Evolutionary conservation across 345 rosid genomes (phyloP).

Genomic region (Clausena lansium): DNA sequence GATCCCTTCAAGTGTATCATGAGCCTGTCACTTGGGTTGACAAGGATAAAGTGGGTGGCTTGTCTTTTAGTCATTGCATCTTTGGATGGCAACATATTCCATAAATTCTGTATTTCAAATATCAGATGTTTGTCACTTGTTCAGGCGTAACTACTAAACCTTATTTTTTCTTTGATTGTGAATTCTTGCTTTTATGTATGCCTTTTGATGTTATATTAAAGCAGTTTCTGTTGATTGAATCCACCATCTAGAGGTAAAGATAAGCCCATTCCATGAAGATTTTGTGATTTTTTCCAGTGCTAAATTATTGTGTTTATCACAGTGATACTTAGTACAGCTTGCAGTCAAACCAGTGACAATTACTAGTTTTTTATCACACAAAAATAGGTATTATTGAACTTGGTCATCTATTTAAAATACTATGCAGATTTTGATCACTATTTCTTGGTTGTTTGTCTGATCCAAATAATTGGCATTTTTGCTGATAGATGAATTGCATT

Average conservation of each 20-base stretch:
- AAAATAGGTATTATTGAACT: background rate
- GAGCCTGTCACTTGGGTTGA: constrained; percentile 11
- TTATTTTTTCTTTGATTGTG: background rate
- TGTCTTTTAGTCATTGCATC: constrained; percentile 27
- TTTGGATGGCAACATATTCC: constrained; percentile 3
- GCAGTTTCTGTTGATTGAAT: constrained; percentile 7
- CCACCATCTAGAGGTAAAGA: background rate
- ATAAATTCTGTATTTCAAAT: background rate
- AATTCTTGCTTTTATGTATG: background rate
- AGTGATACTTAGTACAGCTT: background rate
- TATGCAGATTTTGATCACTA: background rate
- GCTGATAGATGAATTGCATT: background rate
- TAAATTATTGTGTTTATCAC: background rate
- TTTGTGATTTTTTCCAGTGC: background rate
- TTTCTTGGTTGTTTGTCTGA: background rate
- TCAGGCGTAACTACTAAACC: background rate
- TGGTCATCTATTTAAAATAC: background rate
- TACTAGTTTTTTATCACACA: background rate
- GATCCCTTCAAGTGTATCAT: constrained; percentile 18
- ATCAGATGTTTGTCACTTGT: constrained; percentile 5
- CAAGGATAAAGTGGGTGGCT: constrained; percentile 13
- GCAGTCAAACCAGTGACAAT: background rate
- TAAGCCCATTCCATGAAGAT: background rate
- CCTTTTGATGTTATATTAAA: background rate
- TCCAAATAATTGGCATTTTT: background rate